These are phyloP conservation scores for Tricholoma flavovirens DNA, from an alignment of 768 basidiomycete species.

Conservation along the genomic window DNA sequence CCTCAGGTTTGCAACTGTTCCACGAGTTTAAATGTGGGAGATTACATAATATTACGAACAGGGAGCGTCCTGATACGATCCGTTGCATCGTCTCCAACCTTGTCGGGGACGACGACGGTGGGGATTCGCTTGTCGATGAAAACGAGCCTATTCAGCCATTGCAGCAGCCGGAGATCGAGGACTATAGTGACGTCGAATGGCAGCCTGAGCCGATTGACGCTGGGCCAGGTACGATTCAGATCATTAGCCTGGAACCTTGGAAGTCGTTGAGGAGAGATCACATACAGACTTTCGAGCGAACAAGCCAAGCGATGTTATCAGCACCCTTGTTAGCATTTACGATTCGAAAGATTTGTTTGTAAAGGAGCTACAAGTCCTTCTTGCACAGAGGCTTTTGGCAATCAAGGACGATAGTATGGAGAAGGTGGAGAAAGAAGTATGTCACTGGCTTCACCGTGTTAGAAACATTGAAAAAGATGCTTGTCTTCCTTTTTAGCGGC, in stretches of 20 bases:
- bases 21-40: not conserved
- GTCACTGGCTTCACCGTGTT: not conserved
- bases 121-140: constrained; percentile 80
- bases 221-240: constrained; percentile 65
- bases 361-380: constrained; percentile 87
- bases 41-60: constrained; percentile 20
- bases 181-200: constrained; percentile 91
- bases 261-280: not conserved
- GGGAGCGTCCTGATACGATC: constrained; percentile 89
- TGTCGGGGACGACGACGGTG: constrained; percentile 77
- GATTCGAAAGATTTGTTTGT: constrained; percentile 96
- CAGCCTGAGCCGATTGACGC: constrained; percentile 95
- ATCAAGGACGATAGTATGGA: constrained; percentile 79
- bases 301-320: constrained; percentile 90
- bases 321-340: constrained; percentile 95
- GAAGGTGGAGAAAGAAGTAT: constrained; percentile 65
- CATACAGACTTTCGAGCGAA: constrained; percentile 80
- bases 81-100: constrained; percentile 88
- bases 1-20: constrained; percentile 52
- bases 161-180: constrained; percentile 72
- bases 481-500: constrained; percentile 46
- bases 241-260: not conserved
- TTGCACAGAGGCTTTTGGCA: constrained; percentile 80
- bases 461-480: not conserved
- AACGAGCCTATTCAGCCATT: constrained; percentile 75